These are phyloP conservation scores for Hortiboletus campestris DNA, from an alignment of 768 basidiomycete species.

Conservation along the genomic window DNA sequence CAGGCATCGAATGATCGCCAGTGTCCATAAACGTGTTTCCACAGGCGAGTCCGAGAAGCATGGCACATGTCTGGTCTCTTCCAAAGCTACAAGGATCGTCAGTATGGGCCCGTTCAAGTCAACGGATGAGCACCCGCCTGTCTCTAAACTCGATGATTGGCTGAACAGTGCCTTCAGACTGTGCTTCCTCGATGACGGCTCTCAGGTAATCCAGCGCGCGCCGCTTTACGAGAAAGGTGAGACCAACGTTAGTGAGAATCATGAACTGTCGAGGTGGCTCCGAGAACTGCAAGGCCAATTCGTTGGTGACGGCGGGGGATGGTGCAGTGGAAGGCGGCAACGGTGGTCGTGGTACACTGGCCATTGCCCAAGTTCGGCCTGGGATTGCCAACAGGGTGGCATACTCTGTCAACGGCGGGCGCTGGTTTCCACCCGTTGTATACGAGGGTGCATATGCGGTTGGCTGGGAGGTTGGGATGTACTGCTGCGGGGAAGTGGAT, in stretches of 20 bases:
- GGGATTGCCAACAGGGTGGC: slow-evolving; percentile 75
- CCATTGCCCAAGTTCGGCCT: slow-evolving; percentile 84
- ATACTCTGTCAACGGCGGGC: slow-evolving; percentile 73
- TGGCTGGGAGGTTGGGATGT: slow-evolving; percentile 33
- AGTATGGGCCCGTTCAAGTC: neutral
- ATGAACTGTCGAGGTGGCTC: slow-evolving; percentile 77
- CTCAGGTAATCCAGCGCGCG: slow-evolving; percentile 83
- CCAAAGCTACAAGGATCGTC: slow-evolving; percentile 62
- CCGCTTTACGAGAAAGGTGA: slow-evolving; percentile 78
- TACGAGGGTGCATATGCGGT: slow-evolving; percentile 44
- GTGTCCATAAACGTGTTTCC: slow-evolving; percentile 78
- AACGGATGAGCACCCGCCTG: slow-evolving; percentile 45
- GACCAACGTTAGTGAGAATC: slow-evolving; percentile 82
- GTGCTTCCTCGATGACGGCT: slow-evolving; percentile 78
- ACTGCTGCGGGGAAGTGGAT: slow-evolving; percentile 41
- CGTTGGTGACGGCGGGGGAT: slow-evolving; percentile 63
- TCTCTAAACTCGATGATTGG: slow-evolving; percentile 83
- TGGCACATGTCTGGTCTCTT: slow-evolving; percentile 87
- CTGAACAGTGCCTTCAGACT: slow-evolving; percentile 71
- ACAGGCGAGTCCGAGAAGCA: slow-evolving; percentile 83
- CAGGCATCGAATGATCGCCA: slow-evolving; percentile 43
- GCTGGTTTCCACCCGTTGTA: slow-evolving; percentile 38
- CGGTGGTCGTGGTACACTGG: slow-evolving; percentile 44
- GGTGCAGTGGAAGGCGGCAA: slow-evolving; percentile 39
- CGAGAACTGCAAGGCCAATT: slow-evolving; percentile 80